Evolutionary conservation across 768 basidiomycete genomes (phyloP).

Genomic region (Termitomyces sp.): DNA sequence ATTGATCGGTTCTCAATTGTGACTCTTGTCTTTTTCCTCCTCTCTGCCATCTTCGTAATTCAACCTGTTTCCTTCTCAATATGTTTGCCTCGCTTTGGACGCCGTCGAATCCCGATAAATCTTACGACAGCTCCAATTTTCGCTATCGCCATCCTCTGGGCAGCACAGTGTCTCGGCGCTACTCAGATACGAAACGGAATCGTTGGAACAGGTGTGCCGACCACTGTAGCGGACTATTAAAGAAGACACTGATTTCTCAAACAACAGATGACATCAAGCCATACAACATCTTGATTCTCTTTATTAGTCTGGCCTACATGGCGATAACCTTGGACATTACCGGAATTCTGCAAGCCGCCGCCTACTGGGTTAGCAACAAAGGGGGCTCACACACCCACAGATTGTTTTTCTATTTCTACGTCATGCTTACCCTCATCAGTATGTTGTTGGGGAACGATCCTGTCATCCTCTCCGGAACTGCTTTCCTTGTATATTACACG

Average conservation of each 20-base stretch:
- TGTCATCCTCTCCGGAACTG: conserved; percentile 87
- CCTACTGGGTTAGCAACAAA: conserved; percentile 84
- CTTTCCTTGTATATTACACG: conserved; percentile 88
- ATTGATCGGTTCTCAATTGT: conserved; percentile 37
- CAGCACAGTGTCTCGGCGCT: conserved; percentile 37
- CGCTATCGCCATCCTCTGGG: conserved; percentile 45
- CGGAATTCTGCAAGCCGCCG: conserved; percentile 81
- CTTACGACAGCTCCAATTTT: conserved; percentile 44
- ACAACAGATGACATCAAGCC: conserved; percentile 68
- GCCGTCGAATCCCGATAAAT: conserved; percentile 17
- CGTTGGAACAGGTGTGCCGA: conserved; percentile 35
- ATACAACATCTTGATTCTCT: conserved; percentile 90
- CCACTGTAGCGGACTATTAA: conserved; percentile 5
- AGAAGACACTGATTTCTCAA: not conserved
- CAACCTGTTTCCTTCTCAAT: conserved; percentile 29
- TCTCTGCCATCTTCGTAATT: conserved; percentile 45
- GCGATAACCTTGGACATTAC: conserved; percentile 89
- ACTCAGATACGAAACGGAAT: conserved; percentile 69
- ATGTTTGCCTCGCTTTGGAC: conserved; percentile 19
- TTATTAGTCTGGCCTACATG: conserved; percentile 91
- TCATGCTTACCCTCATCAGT: conserved; percentile 76
- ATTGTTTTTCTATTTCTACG: conserved; percentile 78
- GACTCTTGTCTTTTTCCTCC: conserved; percentile 40
- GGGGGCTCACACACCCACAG: conserved; percentile 70
- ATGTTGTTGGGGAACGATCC: conserved; percentile 89